Evolutionary conservation across 2,329 filamentous ascomycete species (phyloP).

Genomic region (Colletotrichum higginsianum): DNA sequence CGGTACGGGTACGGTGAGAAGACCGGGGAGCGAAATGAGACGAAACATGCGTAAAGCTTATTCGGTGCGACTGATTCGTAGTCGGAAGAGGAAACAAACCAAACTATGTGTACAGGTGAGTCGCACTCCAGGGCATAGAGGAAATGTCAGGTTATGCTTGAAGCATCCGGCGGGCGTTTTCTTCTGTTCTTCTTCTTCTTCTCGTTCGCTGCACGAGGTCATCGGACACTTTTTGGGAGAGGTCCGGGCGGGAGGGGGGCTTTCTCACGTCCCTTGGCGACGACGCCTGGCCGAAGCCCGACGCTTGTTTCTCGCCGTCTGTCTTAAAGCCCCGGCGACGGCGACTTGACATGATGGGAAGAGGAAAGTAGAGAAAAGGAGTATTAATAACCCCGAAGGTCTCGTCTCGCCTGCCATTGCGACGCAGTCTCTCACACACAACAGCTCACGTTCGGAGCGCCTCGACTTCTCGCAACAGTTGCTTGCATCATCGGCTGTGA

Average conservation of each 20-base stretch:
- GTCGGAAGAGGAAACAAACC: not conserved
- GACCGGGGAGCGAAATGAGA: not conserved
- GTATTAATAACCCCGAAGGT: not conserved
- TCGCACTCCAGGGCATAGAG: not conserved
- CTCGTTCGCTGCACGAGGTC: not conserved
- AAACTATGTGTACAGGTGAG: not conserved
- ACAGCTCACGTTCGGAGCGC: not conserved
- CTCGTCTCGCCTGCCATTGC: not conserved
- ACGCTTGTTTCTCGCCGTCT: not conserved
- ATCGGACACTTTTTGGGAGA: slow-evolving; percentile 14
- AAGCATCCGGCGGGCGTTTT: not conserved
- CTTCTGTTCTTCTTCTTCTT: not conserved
- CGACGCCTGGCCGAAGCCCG: slow-evolving; percentile 18
- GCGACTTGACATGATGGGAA: not conserved
- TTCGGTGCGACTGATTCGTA: not conserved
- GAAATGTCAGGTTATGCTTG: not conserved
- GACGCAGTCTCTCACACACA: no score
- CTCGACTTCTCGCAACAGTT: not conserved
- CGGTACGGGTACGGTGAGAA: not conserved
- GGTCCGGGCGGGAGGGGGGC: slow-evolving; percentile 6
- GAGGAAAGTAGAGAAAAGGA: not conserved
- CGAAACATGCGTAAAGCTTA: slow-evolving; percentile 4
- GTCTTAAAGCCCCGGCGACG: not conserved
- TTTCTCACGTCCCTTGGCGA: not conserved
- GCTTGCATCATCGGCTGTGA: no score